Evolutionary conservation across 495 filamentous ascomycete species (phyloP), one percentile per base, ranked within the genome.

Genomic region (Hypoxylon crocopeplum): DNA sequence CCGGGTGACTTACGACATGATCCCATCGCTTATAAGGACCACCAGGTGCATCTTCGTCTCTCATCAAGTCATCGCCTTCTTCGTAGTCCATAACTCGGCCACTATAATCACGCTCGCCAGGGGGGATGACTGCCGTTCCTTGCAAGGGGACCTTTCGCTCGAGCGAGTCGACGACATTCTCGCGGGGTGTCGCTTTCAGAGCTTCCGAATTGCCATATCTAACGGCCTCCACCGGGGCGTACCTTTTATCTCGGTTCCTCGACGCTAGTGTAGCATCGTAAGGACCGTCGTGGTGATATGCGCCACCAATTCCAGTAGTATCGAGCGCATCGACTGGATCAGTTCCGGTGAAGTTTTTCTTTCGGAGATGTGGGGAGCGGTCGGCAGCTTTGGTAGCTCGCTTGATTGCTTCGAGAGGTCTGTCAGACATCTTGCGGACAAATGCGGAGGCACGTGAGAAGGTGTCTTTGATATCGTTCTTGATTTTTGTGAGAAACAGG

Each of bases 221-320:
- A 3, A 97, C 81, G 5, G 94, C 95, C 25, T 89, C 91, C 11
- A 98, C 70, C 0, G 94, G 94, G 76, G 90, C 67, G 62, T 70
- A 78, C 46, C 79, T 74, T 65, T 71, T 78, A 62, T 83, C 71
- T n/a, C 70, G 74, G 71, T 97, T 96, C 16, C 89, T 77, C 20
- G 90, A 82, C 5, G 86, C 73, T 38, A 89, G 79, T 3, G 89
- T 88, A 0, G 94, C 91, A 70, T 98, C 94, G 60, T 90, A 98
- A 0, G 94, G 94, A 0, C 94, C 94, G 50, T 89, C 90, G 62
- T 98, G 94, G 69, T 98, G 94, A 66, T 96, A 98, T 2, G 77
- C 74, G 13, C 79, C 77, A 2, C 78, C 79, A 1, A 86, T 73
- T 6, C 69, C 66, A 1, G 77, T 71, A 45, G 77, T 73, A 62